Conservation (phyloP, 345 rosid species). For the Citrus australasica region DNA sequence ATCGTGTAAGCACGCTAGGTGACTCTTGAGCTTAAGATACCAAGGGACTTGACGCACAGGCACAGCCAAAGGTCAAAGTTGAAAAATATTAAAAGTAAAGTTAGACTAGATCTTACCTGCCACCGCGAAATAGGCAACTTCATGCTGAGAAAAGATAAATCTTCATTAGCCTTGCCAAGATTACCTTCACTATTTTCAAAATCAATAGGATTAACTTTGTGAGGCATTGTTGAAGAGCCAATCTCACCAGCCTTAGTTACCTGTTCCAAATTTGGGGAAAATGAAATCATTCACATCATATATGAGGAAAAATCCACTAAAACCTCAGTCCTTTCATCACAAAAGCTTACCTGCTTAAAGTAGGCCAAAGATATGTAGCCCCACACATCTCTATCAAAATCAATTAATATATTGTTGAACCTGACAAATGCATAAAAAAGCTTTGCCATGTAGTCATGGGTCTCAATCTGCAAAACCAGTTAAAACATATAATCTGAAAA, state of each 20-base stretch:
- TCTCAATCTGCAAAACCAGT: conserved; percentile 59
- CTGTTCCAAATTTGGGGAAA: conserved; percentile 40
- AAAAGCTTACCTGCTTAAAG: conserved; percentile 73
- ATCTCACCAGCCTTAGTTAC: conserved; percentile 87
- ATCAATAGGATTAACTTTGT: conserved; percentile 94
- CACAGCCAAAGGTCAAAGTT: neutral
- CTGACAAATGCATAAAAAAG: conserved; percentile 54
- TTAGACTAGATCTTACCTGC: conserved; percentile 54
- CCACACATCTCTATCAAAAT: conserved; percentile 87
- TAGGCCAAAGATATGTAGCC: conserved; percentile 81
- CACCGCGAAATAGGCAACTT: conserved; percentile 89
- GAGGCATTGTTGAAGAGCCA: conserved; percentile 97
- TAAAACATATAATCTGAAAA: neutral
- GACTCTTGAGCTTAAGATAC: neutral
- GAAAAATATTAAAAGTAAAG: neutral
- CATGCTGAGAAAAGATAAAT: conserved; percentile 57
- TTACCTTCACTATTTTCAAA: conserved; percentile 98
- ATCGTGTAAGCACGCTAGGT: neutral
- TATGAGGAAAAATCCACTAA: neutral
- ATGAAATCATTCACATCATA: neutral
- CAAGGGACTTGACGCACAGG: neutral
- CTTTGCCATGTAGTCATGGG: conserved; percentile 83
- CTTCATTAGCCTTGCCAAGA: conserved; percentile 88
- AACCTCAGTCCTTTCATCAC: neutral
- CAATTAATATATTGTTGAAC: conserved; percentile 64